A percentile compares a stretch with the other conserved stretches of the same genome.
Conservation (phyloP, 305 asterid species). For the Withania somnifera region DNA sequence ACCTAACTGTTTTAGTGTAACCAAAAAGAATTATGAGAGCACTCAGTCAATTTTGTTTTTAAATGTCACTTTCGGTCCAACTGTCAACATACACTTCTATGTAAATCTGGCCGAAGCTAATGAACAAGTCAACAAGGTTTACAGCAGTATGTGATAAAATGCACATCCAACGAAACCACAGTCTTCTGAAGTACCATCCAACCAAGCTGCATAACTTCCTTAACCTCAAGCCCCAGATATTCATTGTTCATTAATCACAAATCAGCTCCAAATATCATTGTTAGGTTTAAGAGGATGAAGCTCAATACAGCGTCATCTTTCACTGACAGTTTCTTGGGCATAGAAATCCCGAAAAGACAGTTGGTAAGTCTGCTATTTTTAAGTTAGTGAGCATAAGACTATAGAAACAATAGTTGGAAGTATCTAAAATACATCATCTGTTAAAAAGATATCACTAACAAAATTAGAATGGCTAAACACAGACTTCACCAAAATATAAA, state of each 20-base stretch:
- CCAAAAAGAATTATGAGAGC: neutral
- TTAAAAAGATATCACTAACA: neutral
- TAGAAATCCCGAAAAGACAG: neutral
- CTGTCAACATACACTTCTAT: neutral
- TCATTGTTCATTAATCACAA: neutral
- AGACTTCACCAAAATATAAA: neutral
- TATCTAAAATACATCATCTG: neutral
- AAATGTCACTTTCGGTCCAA: neutral
- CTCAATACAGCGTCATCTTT: neutral
- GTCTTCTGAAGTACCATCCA: neutral
- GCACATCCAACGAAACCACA: neutral
- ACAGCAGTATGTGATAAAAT: neutral
- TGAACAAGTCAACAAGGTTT: neutral
- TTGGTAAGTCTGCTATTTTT: neutral
- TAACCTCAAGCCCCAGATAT: neutral
- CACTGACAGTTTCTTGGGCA: neutral
- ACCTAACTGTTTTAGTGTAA: neutral
- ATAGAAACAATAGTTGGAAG: neutral
- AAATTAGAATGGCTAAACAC: neutral
- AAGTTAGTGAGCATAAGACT: neutral
- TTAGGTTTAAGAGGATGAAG: neutral
- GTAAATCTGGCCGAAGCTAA: neutral
- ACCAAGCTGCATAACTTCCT: neutral
- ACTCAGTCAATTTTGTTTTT: neutral
- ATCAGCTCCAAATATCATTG: neutral